phyloP scores from a whole-genome alignment of 768 basidiomycete species.

The Termitomyces sp. region DNA sequence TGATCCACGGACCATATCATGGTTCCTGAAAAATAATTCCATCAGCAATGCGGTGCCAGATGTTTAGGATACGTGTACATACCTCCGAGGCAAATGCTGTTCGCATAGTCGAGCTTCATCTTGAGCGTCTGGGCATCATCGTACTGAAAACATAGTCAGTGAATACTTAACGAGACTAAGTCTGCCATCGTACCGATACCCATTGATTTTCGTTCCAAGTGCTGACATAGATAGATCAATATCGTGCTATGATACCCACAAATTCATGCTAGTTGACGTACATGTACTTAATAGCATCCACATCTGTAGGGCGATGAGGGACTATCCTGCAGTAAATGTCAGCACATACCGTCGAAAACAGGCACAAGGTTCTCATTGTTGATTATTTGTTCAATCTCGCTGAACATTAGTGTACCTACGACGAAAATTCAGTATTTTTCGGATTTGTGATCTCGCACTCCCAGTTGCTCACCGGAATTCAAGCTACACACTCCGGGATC shows the following conservation, averaged over 20 bases:
- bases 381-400: constrained; percentile 19
- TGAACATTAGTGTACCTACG: constrained; percentile 18
- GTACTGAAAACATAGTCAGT: constrained; percentile 4
- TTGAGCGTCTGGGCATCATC: constrained; percentile 18
- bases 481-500: constrained; percentile 13
- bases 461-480: background rate
- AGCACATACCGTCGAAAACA: background rate
- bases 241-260: background rate
- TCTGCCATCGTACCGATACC: constrained; percentile 13
- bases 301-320: background rate
- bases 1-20: constrained; percentile 15
- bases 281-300: constrained; percentile 1
- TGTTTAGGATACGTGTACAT: background rate
- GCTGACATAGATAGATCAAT: background rate
- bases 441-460: background rate
- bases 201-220: constrained; percentile 16
- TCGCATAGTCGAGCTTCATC: constrained; percentile 22
- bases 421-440: background rate
- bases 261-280: background rate
- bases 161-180: background rate
- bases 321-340: background rate
- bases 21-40: constrained; percentile 6
- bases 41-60: background rate
- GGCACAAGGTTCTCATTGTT: background rate
- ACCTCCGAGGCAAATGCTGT: constrained; percentile 17